Evolutionary conservation across 2,329 filamentous ascomycete genomes (phyloP).

Genomic region (Aspergillus fumigatiaffinis): DNA sequence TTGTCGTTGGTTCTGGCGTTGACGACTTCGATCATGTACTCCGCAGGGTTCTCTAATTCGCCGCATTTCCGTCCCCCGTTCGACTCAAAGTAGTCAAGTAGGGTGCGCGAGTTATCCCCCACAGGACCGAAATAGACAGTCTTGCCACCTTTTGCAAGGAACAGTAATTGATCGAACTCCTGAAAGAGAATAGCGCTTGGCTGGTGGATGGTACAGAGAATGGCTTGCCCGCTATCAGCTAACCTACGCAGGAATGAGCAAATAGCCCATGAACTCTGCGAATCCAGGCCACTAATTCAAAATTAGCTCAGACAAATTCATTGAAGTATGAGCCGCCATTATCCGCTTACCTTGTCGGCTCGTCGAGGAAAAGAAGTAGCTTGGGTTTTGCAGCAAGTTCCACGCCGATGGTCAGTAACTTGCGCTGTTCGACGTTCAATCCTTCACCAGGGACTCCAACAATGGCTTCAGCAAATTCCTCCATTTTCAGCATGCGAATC

Average conservation of each 20-base stretch:
- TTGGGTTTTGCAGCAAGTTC: conserved; percentile 87
- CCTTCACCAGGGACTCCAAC: conserved; percentile 83
- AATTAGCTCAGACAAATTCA: neutral
- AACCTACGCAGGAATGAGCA: conserved; percentile 78
- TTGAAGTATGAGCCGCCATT: neutral
- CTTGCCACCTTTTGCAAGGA: conserved; percentile 60
- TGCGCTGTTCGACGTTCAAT: conserved; percentile 58
- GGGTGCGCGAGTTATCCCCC: conserved; percentile 52
- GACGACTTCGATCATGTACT: conserved; percentile 66
- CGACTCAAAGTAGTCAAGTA: conserved; percentile 61
- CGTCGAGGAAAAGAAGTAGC: conserved; percentile 82
- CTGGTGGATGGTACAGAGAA: conserved; percentile 92
- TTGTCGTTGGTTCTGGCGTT: conserved; percentile 27
- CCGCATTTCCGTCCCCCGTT: conserved; percentile 58
- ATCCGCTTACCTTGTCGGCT: conserved; percentile 62
- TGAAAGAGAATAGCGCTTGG: conserved; percentile 89
- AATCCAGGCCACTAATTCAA: conserved; percentile 67
- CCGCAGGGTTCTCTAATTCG: conserved; percentile 64
- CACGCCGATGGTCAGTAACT: conserved; percentile 83
- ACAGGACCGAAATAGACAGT: conserved; percentile 67
- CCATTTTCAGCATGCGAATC: conserved; percentile 82
- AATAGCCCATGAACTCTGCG: conserved; percentile 87
- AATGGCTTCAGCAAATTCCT: conserved; percentile 80
- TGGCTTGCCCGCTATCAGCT: conserved; percentile 78
- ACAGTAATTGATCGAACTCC: conserved; percentile 63